phyloP scores from a whole-genome alignment of 345 rosid genomes.

The Gossypium mustelinum region DNA sequence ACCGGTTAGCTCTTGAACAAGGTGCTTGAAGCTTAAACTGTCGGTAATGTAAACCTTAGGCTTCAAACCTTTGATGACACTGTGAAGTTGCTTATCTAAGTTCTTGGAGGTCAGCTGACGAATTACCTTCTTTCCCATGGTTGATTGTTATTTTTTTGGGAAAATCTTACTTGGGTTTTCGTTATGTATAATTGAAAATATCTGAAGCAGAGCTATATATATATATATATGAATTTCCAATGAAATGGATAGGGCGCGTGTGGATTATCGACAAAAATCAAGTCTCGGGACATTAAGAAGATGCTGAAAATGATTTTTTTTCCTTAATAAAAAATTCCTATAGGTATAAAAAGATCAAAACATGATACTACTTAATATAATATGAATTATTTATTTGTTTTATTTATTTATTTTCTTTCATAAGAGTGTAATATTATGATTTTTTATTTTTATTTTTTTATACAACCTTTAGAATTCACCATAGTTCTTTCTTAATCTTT shows the following conservation, averaged over 20 bases:
- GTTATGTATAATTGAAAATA: not conserved
- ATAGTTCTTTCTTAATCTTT: too few relatives aligned
- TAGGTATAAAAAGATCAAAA: too few relatives aligned
- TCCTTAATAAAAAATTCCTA: not conserved
- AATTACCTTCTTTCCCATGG: slow-evolving; percentile 10
- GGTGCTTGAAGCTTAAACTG: slow-evolving; percentile 11
- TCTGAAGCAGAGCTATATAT: not conserved
- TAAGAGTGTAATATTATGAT: too few relatives aligned
- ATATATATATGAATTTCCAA: not conserved
- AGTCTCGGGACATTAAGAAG: slow-evolving; percentile 15
- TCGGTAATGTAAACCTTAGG: slow-evolving; percentile 13
- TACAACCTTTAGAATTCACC: rapidly evolving
- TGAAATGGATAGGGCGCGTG: not conserved
- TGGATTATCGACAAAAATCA: slow-evolving; percentile 4
- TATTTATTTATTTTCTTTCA: too few relatives aligned
- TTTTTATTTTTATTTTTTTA: too few relatives aligned
- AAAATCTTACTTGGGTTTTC: not conserved
- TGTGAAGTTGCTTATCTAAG: slow-evolving; percentile 3
- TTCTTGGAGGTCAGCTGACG: slow-evolving; percentile 4
- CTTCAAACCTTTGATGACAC: not conserved
- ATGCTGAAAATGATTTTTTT: slow-evolving; percentile 18
- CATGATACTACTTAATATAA: not conserved
- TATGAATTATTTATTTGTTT: not conserved
- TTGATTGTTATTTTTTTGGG: not conserved
- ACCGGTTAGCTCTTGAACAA: slow-evolving; percentile 12